Percentiles rank a stretch among this genome's conserved stretches.
Conservation (phyloP, 148 eudicot genomes). For the Vaccinium vitisidaea region DNA sequence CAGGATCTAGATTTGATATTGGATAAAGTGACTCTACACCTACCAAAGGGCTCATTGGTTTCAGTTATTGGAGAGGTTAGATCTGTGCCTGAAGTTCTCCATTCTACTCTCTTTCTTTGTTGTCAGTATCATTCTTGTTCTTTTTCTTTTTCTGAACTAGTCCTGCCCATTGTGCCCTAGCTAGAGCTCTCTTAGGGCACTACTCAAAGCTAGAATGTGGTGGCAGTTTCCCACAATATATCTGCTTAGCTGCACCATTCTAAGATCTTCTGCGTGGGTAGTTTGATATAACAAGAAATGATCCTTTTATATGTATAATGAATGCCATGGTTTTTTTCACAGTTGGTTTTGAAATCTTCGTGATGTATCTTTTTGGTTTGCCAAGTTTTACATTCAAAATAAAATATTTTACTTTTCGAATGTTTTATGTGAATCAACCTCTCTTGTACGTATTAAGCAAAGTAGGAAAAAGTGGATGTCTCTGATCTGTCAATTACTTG, state of each 20-base stretch:
- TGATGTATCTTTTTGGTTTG: neutral
- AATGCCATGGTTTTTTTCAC: too few species aligned
- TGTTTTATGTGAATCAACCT: too few species aligned
- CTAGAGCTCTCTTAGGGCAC: neutral
- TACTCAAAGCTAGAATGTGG: neutral
- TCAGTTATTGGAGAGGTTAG: conserved; percentile 88
- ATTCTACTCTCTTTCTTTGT: neutral
- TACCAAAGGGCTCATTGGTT: conserved; percentile 77
- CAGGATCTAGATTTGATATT: conserved; percentile 41
- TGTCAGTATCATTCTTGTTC: neutral
- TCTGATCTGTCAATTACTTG: neutral
- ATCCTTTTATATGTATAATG: too few species aligned
- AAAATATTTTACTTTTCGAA: too few species aligned
- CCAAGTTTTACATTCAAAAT: too few species aligned
- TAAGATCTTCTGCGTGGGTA: neutral
- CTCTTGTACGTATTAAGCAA: neutral
- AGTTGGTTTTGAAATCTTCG: neutral
- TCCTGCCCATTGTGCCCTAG: neutral
- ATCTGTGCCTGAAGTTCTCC: neutral
- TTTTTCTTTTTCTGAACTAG: neutral
- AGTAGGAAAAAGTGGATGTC: neutral
- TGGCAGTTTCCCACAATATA: neutral
- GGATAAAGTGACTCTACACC: conserved; percentile 52
- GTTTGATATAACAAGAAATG: neutral
- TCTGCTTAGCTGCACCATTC: too few species aligned